Conservation (phyloP, 2,329 filamentous ascomycete species). For the Pseudogymnoascus sp. region DNA sequence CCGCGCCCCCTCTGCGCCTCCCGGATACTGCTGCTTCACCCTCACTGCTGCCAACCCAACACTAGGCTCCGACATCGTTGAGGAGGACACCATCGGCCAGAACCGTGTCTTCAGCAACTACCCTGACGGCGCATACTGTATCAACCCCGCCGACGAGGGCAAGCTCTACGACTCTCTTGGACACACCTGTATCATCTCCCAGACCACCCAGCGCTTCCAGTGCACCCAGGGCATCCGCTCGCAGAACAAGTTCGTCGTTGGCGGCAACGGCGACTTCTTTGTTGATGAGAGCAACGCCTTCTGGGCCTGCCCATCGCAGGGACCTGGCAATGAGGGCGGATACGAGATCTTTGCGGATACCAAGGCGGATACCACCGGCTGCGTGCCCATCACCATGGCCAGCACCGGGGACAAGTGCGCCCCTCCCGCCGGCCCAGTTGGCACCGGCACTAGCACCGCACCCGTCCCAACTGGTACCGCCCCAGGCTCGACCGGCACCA, state of each 20-base stretch:
- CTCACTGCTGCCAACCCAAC: constrained; percentile 18
- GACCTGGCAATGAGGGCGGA: constrained; percentile 22
- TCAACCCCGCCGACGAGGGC: constrained; percentile 13
- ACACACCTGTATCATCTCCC: constrained; percentile 21
- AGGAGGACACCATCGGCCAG: constrained; percentile 20
- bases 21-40: constrained; percentile 20
- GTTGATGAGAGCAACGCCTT: constrained; percentile 17
- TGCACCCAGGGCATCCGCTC: constrained; percentile 16
- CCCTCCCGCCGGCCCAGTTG: background rate
- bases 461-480: background rate
- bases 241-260: constrained; percentile 17
- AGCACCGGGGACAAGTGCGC: background rate
- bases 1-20: constrained; percentile 13
- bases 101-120: constrained; percentile 20
- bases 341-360: constrained; percentile 21
- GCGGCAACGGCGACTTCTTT: constrained; percentile 17
- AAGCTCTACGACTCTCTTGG: constrained; percentile 17
- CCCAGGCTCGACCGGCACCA: background rate
- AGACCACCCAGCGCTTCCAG: constrained; percentile 20
- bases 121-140: constrained; percentile 18
- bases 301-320: constrained; percentile 22
- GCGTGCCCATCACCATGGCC: constrained; percentile 18
- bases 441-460: background rate
- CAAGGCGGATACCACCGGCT: constrained; percentile 19
- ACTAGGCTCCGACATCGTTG: constrained; percentile 14